Evolutionary conservation across 805 yeast genomes (phyloP).

Genomic region (Kluyveromyces wickerhamii): DNA sequence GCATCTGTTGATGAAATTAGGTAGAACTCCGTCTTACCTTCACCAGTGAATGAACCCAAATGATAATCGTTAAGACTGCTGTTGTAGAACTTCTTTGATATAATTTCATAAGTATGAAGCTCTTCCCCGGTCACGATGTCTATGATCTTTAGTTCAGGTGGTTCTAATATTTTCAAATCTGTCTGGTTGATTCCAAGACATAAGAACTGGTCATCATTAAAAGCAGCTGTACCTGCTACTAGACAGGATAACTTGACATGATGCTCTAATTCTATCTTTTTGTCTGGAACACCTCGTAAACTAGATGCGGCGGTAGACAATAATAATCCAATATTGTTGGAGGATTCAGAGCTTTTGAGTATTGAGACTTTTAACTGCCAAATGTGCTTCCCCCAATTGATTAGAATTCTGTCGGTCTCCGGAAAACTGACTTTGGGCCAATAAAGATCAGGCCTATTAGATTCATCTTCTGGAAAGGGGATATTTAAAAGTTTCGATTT

Average conservation of each 20-base stretch:
- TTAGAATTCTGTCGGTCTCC: conserved; percentile 55
- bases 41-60: conserved; percentile 45
- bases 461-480: conserved; percentile 45
- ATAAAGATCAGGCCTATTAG: conserved; percentile 64
- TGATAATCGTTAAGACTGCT: conserved; percentile 78
- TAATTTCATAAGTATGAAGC: conserved; percentile 69
- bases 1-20: conserved; percentile 78
- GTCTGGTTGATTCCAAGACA: conserved; percentile 28
- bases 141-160: conserved; percentile 71
- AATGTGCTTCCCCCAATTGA: conserved; percentile 78
- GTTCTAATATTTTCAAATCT: conserved; percentile 23
- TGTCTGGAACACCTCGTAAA: conserved; percentile 37
- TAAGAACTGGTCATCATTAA: conserved; percentile 61
- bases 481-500: conserved; percentile 43
- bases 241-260: conserved; percentile 38
- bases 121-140: conserved; percentile 63
- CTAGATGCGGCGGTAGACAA: conserved; percentile 37
- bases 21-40: conserved; percentile 41
- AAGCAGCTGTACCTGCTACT: conserved; percentile 72
- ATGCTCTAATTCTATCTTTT: conserved; percentile 34
- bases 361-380: conserved; percentile 56
- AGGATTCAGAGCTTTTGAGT: conserved; percentile 15
- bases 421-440: conserved; percentile 71
- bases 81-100: conserved; percentile 45
- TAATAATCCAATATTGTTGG: conserved; percentile 22